Evolutionary conservation across 495 filamentous ascomycete species (phyloP).

Genomic region (Xylaria intraflava): DNA sequence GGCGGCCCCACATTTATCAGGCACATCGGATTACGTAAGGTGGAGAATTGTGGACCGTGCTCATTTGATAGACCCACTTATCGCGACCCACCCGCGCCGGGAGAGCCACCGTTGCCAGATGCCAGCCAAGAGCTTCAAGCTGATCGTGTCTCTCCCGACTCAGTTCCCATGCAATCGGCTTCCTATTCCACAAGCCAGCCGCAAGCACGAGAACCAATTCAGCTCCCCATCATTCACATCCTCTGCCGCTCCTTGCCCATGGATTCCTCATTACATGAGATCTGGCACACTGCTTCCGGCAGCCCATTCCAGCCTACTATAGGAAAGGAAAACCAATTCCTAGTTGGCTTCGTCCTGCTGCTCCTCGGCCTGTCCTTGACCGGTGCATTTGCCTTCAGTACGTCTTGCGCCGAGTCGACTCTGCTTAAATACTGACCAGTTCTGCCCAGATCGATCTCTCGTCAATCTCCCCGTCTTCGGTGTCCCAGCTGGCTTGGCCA

Average conservation of each 20-base stretch:
- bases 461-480: conserved; percentile 70
- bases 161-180: too few species aligned
- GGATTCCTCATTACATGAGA: conserved; percentile 70
- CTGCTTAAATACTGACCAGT: conserved; percentile 1
- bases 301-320: conserved; percentile 76
- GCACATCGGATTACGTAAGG: background rate
- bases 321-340: conserved; percentile 76
- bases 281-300: conserved; percentile 83
- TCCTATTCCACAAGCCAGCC: too few species aligned
- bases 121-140: too few species aligned
- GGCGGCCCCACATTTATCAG: too few species aligned
- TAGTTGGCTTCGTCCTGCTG: conserved; percentile 72
- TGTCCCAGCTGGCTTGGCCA: conserved; percentile 76
- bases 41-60: background rate
- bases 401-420: conserved; percentile 23
- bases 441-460: conserved; percentile 70
- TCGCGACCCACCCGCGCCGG: too few species aligned
- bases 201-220: background rate
- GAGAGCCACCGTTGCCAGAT: conserved; percentile 9
- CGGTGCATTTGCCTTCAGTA: conserved; percentile 77
- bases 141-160: too few species aligned
- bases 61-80: too few species aligned
- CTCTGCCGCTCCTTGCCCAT: conserved; percentile 28
- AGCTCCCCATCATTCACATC: background rate
- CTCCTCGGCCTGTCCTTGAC: conserved; percentile 58